Evolutionary conservation across 2,329 filamentous ascomycete genomes (phyloP), one percentile per base, ranked within the genome.

Genomic region (Talaromyces amestolkiae): DNA sequence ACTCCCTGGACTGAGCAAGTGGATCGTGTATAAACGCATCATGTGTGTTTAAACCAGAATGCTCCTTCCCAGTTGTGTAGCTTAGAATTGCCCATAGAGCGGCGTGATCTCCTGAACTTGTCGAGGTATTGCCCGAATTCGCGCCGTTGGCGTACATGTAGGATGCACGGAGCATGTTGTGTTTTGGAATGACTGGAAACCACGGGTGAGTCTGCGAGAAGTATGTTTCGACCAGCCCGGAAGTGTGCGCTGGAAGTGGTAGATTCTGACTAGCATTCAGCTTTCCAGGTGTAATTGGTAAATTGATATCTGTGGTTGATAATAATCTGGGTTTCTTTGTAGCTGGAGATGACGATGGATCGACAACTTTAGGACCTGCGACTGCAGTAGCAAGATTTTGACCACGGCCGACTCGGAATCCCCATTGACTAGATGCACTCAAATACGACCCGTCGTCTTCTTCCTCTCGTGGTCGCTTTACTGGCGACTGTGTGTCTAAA

Each of bases 151-250:
- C 81, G 70, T 85, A 86, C 7, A 82, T 79, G 70, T 87, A 87
- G n/a, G 83, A 84, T 3, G 82, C 78, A 65, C 83, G 84, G 17
- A 87, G 75, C 9, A 86, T 79, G 64, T 83, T 82, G 68, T 86
- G 83, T 70, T 85, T 86, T 58, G 85, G 83, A 31, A 83, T 78
- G n/a, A 87, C 81, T 0, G 86, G 86, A 35, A 88, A 80, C 85
- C 86, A 88, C 31, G 81, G 81, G 68, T 87, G 84, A 0, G 84
- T 86, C 64, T 83, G 82, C 0, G 84, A 81, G 68, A 87, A 87
- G 69, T 87, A 87, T 11, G 83, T 77, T 69, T 87, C 84, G 41
- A 87, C 74, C 7, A 87, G 74, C 17, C 79, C 77, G 72, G 84
- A 84, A 9, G 83, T 80, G 63, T 84, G 80, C 31, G 76, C 69